Base-by-base conservation (phyloP, 345 rosid genomes). In the Garcia nutans region DNA sequence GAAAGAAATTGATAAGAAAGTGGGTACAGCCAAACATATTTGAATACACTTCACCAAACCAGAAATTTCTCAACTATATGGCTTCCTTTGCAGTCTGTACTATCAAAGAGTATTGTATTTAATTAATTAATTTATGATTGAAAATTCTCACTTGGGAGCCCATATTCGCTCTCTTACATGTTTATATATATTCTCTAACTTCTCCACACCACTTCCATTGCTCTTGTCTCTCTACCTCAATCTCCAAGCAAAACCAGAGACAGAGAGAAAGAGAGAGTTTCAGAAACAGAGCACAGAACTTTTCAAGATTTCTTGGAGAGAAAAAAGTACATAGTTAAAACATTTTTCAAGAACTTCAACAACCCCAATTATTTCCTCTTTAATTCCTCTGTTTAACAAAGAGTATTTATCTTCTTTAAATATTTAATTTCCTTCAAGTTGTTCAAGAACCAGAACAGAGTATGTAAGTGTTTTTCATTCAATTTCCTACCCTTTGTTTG, bases 111-210 rank as follows among this genome's bases (percentile, higher is more conserved):
- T 44, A 9, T 66, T 28, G 31, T 28, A 42, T 12, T 67, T 33
- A 2, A 22, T 26, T 44, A 0, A 12, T 68, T 12, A 22, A 23
- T 13, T 12, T 26, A 62, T 16, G 23, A 10, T 69, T 26, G 59
- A 69, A 52, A 23, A 42, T 71, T 61, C 68, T 49, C 57, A 33
- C n/a, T 63, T 31, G 20, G 76, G 61, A 31, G 31, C 69, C 2
- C 17, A 19, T 15, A 28, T 45, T 15, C 31, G 33, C 22, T 54
- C 19, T 37, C 13, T 54, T 20, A 26, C 49, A 33, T 61, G 62
- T 45, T 28, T 28, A 47, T 61, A 45, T 44, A 62, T 20, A 19
- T 23, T 22, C 60, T 6, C 68, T 0, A 12, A 28, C 59, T 7
- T 50, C 37, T 31, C 70, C n/a, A 31, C 6, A 45, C 1, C 50